These are phyloP conservation scores for Ascodesmis nigricans DNA, from an alignment of 495 filamentous ascomycete genomes.

Conservation along the genomic window DNA sequence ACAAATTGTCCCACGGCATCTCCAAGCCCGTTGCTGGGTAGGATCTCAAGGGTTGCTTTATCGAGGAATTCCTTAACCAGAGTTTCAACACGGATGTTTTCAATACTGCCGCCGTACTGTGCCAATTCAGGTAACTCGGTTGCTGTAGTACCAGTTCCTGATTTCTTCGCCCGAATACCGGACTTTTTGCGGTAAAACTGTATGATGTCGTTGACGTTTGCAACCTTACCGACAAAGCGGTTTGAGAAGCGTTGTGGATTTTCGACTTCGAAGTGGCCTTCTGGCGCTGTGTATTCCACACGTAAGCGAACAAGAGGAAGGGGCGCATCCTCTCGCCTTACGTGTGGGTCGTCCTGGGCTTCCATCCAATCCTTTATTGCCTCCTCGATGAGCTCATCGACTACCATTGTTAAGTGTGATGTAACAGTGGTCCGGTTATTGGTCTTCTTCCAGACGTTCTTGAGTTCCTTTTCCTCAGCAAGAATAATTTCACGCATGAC, in stretches of 20 bases:
- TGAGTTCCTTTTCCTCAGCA: conserved; percentile 50
- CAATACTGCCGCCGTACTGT: conserved; percentile 28
- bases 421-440: conserved; percentile 68
- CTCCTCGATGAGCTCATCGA: conserved; percentile 68
- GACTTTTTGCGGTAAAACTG: conserved; percentile 79
- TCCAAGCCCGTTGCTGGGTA: conserved; percentile 75
- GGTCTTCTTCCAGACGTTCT: conserved; percentile 52
- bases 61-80: conserved; percentile 68
- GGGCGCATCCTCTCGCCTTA: conserved; percentile 39
- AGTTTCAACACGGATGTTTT: conserved; percentile 67
- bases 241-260: conserved; percentile 96
- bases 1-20: conserved; percentile 89
- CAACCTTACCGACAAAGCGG: conserved; percentile 70
- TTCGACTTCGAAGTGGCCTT: conserved; percentile 71
- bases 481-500: conserved; percentile 66
- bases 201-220: conserved; percentile 83
- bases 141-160: conserved; percentile 27
- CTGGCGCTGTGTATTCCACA: conserved; percentile 74
- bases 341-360: conserved; percentile 35
- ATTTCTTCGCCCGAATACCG: conserved; percentile 21
- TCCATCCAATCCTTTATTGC: conserved; percentile 61
- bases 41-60: conserved; percentile 66
- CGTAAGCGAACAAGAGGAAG: conserved; percentile 69
- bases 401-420: conserved; percentile 46
- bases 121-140: conserved; percentile 34